Evolutionary conservation across 1,139 yeast species (phyloP).

Genomic region (Pichia sp.): DNA sequence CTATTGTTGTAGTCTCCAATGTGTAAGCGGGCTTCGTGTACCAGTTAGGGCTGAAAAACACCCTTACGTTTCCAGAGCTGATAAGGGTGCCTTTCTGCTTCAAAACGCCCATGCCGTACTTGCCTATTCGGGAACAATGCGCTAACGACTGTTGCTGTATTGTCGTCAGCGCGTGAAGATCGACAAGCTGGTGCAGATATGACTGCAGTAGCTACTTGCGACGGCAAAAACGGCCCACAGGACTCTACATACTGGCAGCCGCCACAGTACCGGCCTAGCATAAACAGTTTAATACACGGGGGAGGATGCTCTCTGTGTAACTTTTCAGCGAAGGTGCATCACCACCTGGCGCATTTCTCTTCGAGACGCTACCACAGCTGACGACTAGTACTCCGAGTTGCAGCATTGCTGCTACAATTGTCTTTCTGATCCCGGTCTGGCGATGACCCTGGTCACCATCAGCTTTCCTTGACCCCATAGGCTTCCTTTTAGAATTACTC

Average conservation of each 20-base stretch:
- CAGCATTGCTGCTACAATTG: no score
- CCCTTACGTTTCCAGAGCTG: neutral
- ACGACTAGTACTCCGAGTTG: no score
- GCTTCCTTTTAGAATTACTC: neutral
- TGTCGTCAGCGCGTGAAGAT: neutral
- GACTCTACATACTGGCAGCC: no score
- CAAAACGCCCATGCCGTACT: neutral
- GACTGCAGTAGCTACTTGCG: neutral
- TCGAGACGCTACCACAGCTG: no score
- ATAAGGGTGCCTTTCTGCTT: neutral
- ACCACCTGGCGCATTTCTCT: no score
- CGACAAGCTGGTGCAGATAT: no score
- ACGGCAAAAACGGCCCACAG: no score
- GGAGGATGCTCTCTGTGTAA: no score
- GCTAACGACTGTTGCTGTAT: neutral
- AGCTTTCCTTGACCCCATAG: neutral
- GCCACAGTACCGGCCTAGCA: no score
- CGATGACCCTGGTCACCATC: neutral
- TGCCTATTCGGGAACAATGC: slow-evolving; percentile 4
- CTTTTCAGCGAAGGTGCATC: no score
- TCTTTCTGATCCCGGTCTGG: no score
- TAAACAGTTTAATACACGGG: no score
- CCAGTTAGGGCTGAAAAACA: neutral
- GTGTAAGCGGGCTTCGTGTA: neutral
- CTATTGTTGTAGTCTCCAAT: neutral